A percentile compares a stretch with the other conserved stretches of the same genome.
Conservation (phyloP, 129 eudicot species). For the Daucus carota region DH1_v3.0 NC_030386.2:35635501-35636000, state of each 20-base stretch:
- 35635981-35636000: background rate
- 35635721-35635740: background rate
- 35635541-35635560: background rate
- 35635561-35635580: background rate
- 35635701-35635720: background rate
- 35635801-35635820: background rate
- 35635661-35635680: background rate
- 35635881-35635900: conserved; percentile 73
- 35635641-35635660: background rate
- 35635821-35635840: background rate
- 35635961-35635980: background rate
- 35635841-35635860: background rate
- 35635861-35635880: conserved; percentile 44
- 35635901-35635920: conserved; percentile 99
- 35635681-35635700: background rate
- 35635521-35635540: background rate
- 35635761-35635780: background rate
- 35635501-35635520: background rate
- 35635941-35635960: conserved; percentile 85
- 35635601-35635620: background rate
- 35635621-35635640: background rate
- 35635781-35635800: background rate
- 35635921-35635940: conserved; percentile 98
- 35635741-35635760: background rate
- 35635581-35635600: background rate